Conservation (phyloP, 805 yeast species). For the Suhomyces emberorum region DNA sequence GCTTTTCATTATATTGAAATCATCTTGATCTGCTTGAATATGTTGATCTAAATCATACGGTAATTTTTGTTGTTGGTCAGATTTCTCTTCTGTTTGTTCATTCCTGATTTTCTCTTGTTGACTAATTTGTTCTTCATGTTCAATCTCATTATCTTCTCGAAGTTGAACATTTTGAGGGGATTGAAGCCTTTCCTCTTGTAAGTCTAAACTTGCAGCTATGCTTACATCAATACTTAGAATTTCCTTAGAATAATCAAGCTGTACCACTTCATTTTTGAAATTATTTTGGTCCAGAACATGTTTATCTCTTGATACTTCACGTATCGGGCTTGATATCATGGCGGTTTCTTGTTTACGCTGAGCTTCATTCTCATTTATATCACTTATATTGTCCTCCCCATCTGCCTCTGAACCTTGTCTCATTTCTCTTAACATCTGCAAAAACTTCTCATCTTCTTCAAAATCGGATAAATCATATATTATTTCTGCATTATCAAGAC, state of each 20-base stretch:
- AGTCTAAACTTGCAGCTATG: too few species aligned
- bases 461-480: conserved; percentile 20
- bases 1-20: too few species aligned
- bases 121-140: neutral
- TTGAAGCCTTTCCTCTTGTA: too few species aligned
- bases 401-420: too few species aligned
- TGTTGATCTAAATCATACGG: too few species aligned
- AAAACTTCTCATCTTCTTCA: conserved; percentile 17
- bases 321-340: too few species aligned
- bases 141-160: too few species aligned
- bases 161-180: neutral
- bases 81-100: neutral
- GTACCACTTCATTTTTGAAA: neutral
- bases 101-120: neutral
- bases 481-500: conserved; percentile 14
- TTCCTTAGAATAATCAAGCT: neutral
- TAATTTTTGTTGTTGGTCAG: too few species aligned
- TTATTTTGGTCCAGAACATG: neutral
- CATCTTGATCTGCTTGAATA: too few species aligned
- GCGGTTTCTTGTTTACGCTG: neutral
- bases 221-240: too few species aligned
- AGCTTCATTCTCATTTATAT: neutral
- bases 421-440: conserved; percentile 12
- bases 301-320: too few species aligned
- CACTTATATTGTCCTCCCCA: neutral